These are phyloP conservation scores for Bonia amplexicaulis DNA, from an alignment of 176 grass and related monocot species.

Conservation along the genomic window DNA sequence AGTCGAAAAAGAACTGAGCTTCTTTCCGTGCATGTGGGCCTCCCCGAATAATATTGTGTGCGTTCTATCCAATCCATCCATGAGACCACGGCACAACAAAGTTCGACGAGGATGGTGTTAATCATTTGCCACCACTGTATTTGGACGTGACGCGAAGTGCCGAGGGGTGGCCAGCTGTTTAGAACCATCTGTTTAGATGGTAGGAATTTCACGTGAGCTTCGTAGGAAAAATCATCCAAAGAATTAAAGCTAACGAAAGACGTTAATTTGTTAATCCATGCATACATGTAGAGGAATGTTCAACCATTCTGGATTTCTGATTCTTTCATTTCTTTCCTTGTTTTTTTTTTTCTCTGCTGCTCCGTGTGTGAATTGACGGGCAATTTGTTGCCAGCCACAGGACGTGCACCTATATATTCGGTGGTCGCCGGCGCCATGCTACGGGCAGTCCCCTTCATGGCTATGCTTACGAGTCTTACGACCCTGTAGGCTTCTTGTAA, in stretches of 20 bases:
- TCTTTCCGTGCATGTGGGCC: background rate
- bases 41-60: background rate
- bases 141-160: background rate
- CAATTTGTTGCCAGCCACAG: constrained; percentile 11
- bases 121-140: background rate
- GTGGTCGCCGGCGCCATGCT: constrained; percentile 18
- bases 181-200: background rate
- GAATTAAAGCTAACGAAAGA: background rate
- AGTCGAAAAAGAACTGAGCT: no score
- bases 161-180: background rate
- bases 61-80: background rate
- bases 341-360: background rate
- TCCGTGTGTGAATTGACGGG: constrained; percentile 23
- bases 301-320: background rate
- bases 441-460: constrained; percentile 21
- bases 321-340: background rate
- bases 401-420: constrained; percentile 18
- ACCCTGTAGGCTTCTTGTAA: background rate
- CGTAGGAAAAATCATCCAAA: background rate
- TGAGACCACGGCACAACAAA: background rate
- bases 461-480: background rate
- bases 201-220: background rate
- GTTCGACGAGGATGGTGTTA: background rate
- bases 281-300: background rate
- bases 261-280: no score